A percentile compares a stretch with the other conserved stretches of the same genome.
Conservation (phyloP, 805 yeast genomes). For the Ogataea wickerhamii region DNA sequence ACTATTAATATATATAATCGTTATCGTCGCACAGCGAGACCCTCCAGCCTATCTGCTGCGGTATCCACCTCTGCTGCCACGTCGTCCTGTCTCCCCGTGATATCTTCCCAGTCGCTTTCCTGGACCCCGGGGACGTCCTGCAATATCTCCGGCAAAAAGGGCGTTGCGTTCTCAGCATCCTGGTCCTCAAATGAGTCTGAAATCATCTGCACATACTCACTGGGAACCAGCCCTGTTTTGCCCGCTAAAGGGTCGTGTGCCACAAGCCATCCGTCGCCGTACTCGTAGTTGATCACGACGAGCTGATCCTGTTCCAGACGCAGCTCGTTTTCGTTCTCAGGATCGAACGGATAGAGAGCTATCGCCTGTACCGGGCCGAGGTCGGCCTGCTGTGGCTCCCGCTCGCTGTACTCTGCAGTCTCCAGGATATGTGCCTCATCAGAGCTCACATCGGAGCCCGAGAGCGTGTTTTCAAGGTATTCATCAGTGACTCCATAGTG, state of each 20-base stretch:
- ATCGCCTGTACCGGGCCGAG: constrained; percentile 47
- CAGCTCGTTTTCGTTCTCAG: constrained; percentile 93
- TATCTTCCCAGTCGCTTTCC: constrained; percentile 28
- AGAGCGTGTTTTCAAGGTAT: constrained; percentile 3
- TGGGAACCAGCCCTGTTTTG: constrained; percentile 91
- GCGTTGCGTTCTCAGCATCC: constrained; percentile 36
- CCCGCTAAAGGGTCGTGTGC: constrained; percentile 76
- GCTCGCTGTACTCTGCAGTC: constrained; percentile 3
- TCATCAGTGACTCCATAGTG: constrained; percentile 52
- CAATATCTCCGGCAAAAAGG: constrained; percentile 38
- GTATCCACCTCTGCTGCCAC: not conserved
- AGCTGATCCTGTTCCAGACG: constrained; percentile 74
- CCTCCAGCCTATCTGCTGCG: constrained; percentile 1
- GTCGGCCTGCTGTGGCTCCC: constrained; percentile 12
- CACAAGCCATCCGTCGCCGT: constrained; percentile 98
- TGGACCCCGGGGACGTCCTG: constrained; percentile 22
- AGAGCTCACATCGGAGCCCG: not conserved
- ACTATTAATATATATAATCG: not conserved
- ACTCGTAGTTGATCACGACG: constrained; percentile 82
- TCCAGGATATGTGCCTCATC: not conserved
- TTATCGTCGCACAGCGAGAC: constrained; percentile 23
- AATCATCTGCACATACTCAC: constrained; percentile 74
- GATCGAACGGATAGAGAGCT: constrained; percentile 84
- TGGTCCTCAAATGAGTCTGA: constrained; percentile 20
- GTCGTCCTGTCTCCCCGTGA: constrained; percentile 17